Evolutionary conservation across 371 early-diverging fungal genomes (phyloP), one percentile per base, ranked within the genome.

Genomic region (Lichtheimia ornata): DNA sequence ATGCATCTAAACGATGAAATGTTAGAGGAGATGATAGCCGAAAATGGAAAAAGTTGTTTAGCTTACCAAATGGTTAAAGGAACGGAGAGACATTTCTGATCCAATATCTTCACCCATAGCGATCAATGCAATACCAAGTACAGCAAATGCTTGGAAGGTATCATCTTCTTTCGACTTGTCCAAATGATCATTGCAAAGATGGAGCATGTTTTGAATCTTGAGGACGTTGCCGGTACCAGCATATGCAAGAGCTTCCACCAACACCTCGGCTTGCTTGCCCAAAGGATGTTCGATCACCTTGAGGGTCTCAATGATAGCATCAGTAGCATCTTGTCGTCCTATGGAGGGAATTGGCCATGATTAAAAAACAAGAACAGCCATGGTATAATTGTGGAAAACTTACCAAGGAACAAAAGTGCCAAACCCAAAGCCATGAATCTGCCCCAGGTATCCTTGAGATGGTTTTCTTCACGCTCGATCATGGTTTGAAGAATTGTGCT

Each of bases 51-150:
- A 28, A 11, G 11, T 9, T 30, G 12, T 40, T 40, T 24, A 17
- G 45, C 71, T 58, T 77, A 90, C 88, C 85, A 98, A 76, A 70
- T 98, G 99, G 61, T 94, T 94, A 69, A 97, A 97, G 18, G 92
- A 82, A 54, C 98, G 88, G 72, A 97, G 73, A 7, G 95, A 87
- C 99, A 98, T 98, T 70, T 96, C 97, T 7, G 93, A 74, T 6
- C 99, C 99, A 68, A 97, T 84, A 60, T 95, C 95, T 77, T 98
- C 99, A 53, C 97, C 97, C 90, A 97, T 93, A 14, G 97, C 89
- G 69, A 98, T 94, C 76, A 97, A 66, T 4, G 97, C 94, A 56
- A 98, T 91, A 61, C 96, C 99, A 50, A 98, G 81, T 20, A 94
- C 95, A n/a, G 99, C 98, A 76, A 91, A 95, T 12, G 91, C 92